These are phyloP conservation scores for Alternaria novae-zelandiae DNA, from an alignment of 2,329 filamentous ascomycete species.

Conservation along the genomic window DNA sequence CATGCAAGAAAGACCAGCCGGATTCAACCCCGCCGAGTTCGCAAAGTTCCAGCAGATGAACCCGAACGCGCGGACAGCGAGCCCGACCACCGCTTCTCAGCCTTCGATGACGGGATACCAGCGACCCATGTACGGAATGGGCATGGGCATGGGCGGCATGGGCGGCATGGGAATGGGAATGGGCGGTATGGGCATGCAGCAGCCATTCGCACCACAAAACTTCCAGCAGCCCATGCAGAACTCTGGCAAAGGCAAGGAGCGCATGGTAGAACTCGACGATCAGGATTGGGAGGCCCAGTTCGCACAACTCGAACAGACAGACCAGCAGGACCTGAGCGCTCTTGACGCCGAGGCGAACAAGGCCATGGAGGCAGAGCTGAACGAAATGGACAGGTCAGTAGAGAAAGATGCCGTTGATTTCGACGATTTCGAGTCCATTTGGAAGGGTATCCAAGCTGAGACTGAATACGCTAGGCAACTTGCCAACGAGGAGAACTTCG, in stretches of 20 bases:
- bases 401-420: constrained; percentile 78
- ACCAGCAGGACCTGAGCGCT: constrained; percentile 57
- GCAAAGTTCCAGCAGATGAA: constrained; percentile 77
- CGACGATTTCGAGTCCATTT: constrained; percentile 91
- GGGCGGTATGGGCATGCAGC: constrained; percentile 58
- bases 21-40: constrained; percentile 85
- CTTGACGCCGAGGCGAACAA: constrained; percentile 70
- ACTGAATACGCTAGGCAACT: constrained; percentile 73
- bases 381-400: constrained; percentile 86
- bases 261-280: constrained; percentile 90
- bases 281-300: constrained; percentile 97
- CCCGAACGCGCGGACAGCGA: constrained; percentile 64
- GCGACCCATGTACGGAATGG: constrained; percentile 56
- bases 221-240: constrained; percentile 55
- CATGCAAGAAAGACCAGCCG: constrained; percentile 63
- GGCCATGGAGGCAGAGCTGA: constrained; percentile 83
- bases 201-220: constrained; percentile 51
- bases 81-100: constrained; percentile 57
- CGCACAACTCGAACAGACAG: constrained; percentile 78
- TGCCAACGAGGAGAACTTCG: constrained; percentile 69
- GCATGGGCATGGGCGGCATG: constrained; percentile 57
- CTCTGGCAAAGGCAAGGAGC: constrained; percentile 78
- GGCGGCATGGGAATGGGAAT: constrained; percentile 50
- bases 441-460: constrained; percentile 81
- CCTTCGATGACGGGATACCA: constrained; percentile 61